Base-by-base conservation (phyloP, 345 rosid species). In the Eucalyptus fibrosa region DNA sequence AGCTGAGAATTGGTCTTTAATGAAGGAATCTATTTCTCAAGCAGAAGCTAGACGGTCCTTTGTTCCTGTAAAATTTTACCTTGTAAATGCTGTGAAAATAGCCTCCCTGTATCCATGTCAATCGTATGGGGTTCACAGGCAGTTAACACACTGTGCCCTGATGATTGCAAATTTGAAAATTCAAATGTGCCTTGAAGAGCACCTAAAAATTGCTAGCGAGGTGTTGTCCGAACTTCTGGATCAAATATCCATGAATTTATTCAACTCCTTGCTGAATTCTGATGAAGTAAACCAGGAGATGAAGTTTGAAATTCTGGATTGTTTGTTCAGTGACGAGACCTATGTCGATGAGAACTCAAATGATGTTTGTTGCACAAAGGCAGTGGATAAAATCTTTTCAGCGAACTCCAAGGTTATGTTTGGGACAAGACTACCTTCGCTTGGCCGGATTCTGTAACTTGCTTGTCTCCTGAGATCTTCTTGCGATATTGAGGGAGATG, bases 11-110 rank as follows among this genome's bases (percentile, higher is more conserved):
- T 97, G 98, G 99, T 97, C 94, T 89, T 93, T 92, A 87, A 91
- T 86, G 83, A 93, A 92, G 92, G 99, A 96, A 81, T 87, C 92
- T 49, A 86, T 97, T 92, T 94, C 98, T 55, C 91, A 92, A 81
- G 91, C 93, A 82, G 99, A 96, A 91, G 97, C 99, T 86, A 94
- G 97, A 92, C 96, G 98, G 94, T 93, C 93, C 83, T 97, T 96
- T 92, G 92, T 97, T 92, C 99, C 99, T 56, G 94, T 96, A 88
- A 97, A 97, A 92, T 97, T 96, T 95, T 97, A 97, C 93, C 94
- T 97, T 86, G 94, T 96, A 51, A 95, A 96, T 92, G 95, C 95
- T 72, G 94, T 96, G 87, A 97, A 97, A 91, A 91, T 97, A 90
- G 94, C 93, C 88, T 92, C 98, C 53, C 88, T 95, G 69, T 97